Percentiles rank a stretch among this genome's conserved stretches.
phyloP scores from a whole-genome alignment of 148 eudicot species.

The Silene conica region DNA sequence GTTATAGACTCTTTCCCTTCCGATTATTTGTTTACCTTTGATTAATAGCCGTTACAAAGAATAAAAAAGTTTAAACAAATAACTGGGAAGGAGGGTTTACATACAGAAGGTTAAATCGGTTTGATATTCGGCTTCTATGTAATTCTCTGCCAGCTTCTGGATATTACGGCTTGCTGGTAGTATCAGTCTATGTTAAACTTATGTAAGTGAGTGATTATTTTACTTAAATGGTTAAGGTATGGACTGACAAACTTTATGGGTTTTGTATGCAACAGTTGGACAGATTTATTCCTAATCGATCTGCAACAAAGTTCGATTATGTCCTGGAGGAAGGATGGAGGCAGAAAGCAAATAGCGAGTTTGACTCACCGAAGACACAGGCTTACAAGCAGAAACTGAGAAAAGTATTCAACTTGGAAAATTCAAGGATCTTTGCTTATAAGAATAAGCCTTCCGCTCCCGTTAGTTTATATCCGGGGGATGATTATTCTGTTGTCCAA shows the following conservation, averaged over 20 bases:
- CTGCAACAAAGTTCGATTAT: constrained; percentile 10
- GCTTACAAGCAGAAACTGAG: not conserved
- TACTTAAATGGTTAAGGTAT: too few species aligned
- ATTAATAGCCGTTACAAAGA: too few species aligned
- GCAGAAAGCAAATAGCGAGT: not conserved
- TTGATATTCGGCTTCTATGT: not conserved
- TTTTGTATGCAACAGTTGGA: constrained; percentile 8
- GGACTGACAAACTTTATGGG: too few species aligned
- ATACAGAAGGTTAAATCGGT: not conserved
- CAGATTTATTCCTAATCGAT: constrained; percentile 6
- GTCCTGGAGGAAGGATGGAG: not conserved
- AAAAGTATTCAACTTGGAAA: constrained; percentile 8
- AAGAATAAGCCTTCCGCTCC: not conserved
- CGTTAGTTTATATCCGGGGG: not conserved
- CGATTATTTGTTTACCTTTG: too few species aligned
- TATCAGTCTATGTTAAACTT: too few species aligned
- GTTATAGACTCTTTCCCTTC: too few species aligned
- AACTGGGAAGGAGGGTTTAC: too few species aligned
- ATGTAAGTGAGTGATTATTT: too few species aligned
- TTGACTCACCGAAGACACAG: not conserved
- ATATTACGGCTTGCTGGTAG: too few species aligned
- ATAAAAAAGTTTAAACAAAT: too few species aligned
- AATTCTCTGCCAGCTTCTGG: too few species aligned
- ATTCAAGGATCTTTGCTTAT: constrained; percentile 1
- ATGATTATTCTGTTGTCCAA: not conserved